Base-by-base conservation (phyloP, 306 rosid species). In the Crotalaria pallida region DNA sequence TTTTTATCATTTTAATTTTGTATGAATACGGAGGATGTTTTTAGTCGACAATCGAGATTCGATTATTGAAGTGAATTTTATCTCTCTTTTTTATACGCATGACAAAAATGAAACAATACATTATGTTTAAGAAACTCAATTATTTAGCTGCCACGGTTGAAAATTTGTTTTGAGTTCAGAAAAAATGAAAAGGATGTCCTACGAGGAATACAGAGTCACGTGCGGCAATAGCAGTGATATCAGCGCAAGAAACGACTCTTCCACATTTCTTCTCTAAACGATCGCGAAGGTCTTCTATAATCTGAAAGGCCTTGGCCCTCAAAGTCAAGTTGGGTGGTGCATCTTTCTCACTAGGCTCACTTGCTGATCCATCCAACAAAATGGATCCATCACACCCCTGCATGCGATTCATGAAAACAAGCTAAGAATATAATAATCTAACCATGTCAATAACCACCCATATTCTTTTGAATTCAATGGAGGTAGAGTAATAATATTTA, bases 371-470 rank as follows among this genome's bases (percentile, higher is more conserved):
- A 48, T 83, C 96, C 53, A 89, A 76, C 44, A 87, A 47, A 1
- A 85, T 87, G 3, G 92, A 87, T 1, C 75, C 92, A 57, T 89
- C 96, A 62, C 96, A 89, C 17, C 96, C 96, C 96, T 89, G 78
- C 71, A 80, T 27, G 9, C 3, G 2, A n/a, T n/a, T n/a, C n/a
- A n/a, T n/a, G n/a, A n/a, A n/a, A n/a, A n/a, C n/a, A n/a, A n/a
- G n/a, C n/a, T n/a, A n/a, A n/a, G n/a, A n/a, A n/a, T n/a, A n/a
- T 31, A 31, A 31, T 31, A 0, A 48, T 1, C 3, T 49, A 18
- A 16, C 10, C 11, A 7, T 5, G 18, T 49, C 18, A 49, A 18
- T 49, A 7, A 18, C 55, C 6, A 49, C 17, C 3, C 12, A 18
- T 49, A 31, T 31, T 31, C 9, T n/a, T n/a, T n/a, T n/a, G n/a